Conservation (phyloP, 345 rosid species). For the Mercurialis annua region DNA sequence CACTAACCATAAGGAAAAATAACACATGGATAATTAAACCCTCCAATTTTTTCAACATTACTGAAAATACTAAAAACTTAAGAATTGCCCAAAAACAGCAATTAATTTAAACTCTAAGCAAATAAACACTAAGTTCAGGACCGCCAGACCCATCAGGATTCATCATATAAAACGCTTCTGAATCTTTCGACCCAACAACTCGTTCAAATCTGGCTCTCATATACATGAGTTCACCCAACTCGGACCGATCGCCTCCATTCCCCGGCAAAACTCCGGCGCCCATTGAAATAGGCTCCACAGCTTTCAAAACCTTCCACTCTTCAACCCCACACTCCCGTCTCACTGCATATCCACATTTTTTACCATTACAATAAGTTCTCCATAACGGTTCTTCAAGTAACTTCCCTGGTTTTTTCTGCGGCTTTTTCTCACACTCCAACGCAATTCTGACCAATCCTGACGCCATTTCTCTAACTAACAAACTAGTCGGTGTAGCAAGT, state of each 20-base stretch:
- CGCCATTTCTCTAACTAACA: slow-evolving; percentile 85
- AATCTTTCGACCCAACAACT: slow-evolving; percentile 84
- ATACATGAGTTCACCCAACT: slow-evolving; percentile 83
- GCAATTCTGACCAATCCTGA: slow-evolving; percentile 88
- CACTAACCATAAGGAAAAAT: too few relatives aligned
- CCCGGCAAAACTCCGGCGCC: slow-evolving; percentile 95
- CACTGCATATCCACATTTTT: slow-evolving; percentile 76
- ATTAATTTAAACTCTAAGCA: slow-evolving; percentile 53
- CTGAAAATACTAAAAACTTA: background rate
- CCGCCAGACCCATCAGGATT: slow-evolving; percentile 79
- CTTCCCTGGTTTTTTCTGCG: slow-evolving; percentile 40
- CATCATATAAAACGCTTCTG: slow-evolving; percentile 96
- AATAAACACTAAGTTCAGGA: slow-evolving; percentile 86
- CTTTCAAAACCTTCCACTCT: slow-evolving; percentile 63
- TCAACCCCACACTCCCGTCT: slow-evolving; percentile 59
- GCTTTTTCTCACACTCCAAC: slow-evolving; percentile 61
- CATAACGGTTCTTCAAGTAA: slow-evolving; percentile 67
- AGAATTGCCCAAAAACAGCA: too few relatives aligned
- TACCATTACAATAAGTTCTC: slow-evolving; percentile 88
- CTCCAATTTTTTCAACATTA: background rate
- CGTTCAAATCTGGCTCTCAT: slow-evolving; percentile 95
- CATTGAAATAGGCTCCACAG: slow-evolving; percentile 83
- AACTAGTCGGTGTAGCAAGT: slow-evolving; percentile 75
- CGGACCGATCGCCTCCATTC: slow-evolving; percentile 38
- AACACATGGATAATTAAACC: background rate